A percentile compares a stretch with the other conserved stretches of the same genome.
Conservation (phyloP, 306 rosid species). For the Ceratonia siliqua region DNA sequence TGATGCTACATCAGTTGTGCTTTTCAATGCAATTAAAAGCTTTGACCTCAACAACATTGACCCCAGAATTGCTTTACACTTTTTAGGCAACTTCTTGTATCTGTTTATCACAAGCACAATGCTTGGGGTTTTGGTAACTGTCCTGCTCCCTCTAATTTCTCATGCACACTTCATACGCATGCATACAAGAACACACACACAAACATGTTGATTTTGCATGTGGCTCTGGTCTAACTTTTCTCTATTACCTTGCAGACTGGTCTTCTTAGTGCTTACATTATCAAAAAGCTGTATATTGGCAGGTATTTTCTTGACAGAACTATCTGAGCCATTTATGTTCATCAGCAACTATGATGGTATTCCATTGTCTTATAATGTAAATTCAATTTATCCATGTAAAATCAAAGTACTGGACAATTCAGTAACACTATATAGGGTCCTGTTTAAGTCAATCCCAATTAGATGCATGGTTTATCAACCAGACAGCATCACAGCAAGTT, state of each 20-base stretch:
- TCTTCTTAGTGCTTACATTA: slow-evolving; percentile 82
- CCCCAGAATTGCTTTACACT: slow-evolving; percentile 56
- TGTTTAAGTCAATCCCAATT: background rate
- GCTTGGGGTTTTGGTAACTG: slow-evolving; percentile 78
- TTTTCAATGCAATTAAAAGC: slow-evolving; percentile 93
- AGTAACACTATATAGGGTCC: background rate
- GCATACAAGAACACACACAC: background rate
- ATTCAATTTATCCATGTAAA: slow-evolving; percentile 18
- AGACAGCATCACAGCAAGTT: background rate
- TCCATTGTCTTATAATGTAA: slow-evolving; percentile 3
- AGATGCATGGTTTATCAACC: background rate
- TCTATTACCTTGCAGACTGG: slow-evolving; percentile 66
- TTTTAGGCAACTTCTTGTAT: slow-evolving; percentile 77
- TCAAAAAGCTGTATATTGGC: slow-evolving; percentile 88
- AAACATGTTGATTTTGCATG: slow-evolving; percentile 13
- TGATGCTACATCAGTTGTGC: slow-evolving; percentile 97
- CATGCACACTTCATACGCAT: background rate
- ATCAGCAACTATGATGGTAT: slow-evolving; percentile 6
- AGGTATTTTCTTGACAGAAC: slow-evolving; percentile 52
- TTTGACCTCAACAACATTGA: slow-evolving; percentile 76
- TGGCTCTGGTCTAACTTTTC: slow-evolving; percentile 36
- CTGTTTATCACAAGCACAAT: slow-evolving; percentile 75
- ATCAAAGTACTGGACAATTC: background rate
- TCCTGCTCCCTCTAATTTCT: slow-evolving; percentile 29
- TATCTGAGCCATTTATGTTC: slow-evolving; percentile 11